phyloP scores from a whole-genome alignment of 257 asterid genomes.

The Verbena officinalis region DNA sequence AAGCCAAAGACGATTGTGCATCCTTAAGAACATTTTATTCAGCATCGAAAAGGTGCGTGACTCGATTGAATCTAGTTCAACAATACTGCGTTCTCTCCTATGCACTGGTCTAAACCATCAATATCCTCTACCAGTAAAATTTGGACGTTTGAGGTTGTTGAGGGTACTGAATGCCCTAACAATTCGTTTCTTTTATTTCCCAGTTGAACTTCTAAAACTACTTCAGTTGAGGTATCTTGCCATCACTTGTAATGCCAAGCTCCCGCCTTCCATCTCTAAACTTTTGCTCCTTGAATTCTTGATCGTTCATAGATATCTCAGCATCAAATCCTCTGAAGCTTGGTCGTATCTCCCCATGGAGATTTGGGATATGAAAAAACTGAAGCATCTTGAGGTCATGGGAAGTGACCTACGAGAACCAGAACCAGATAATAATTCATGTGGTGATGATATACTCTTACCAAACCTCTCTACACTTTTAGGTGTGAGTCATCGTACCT shows the following conservation, averaged over 20 bases:
- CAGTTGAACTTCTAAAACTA: not conserved
- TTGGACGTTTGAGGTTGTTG: not conserved
- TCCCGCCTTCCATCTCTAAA: not conserved
- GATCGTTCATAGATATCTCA: not conserved
- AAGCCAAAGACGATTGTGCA: not conserved
- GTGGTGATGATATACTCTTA: not conserved
- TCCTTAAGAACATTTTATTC: not conserved
- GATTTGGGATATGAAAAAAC: slow-evolving; percentile 20
- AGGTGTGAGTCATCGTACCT: not conserved
- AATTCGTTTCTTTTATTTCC: not conserved
- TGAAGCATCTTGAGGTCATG: slow-evolving; percentile 21
- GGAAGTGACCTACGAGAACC: not conserved
- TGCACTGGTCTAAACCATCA: not conserved
- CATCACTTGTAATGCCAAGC: not conserved
- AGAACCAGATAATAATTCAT: not conserved
- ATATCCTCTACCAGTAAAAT: not conserved
- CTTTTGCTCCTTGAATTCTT: slow-evolving; percentile 5
- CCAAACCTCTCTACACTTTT: slow-evolving; percentile 17
- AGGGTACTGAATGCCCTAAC: slow-evolving; percentile 16
- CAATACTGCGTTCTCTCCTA: not conserved
- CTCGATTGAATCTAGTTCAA: not conserved
- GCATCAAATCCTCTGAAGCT: not conserved
- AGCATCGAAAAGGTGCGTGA: not conserved
- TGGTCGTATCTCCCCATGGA: not conserved
- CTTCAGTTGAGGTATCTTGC: slow-evolving; percentile 17